Evolutionary conservation across 73 alveolate genomes (phyloP), one percentile per base, ranked within the genome.

Genomic region (Uronychia setigera): DNA sequence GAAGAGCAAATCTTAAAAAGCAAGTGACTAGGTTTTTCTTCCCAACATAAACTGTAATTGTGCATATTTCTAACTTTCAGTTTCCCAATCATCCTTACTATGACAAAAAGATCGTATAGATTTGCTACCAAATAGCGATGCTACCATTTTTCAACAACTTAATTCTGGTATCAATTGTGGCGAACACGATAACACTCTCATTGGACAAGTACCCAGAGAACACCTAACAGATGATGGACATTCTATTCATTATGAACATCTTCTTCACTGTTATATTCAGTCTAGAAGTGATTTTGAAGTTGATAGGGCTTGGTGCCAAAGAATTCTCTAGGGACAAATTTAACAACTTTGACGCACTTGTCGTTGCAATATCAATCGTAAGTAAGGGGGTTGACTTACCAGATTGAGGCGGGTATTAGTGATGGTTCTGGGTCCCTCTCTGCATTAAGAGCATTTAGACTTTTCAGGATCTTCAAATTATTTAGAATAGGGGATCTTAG

Each of bases 331-430:
- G 88, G 59, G 98, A 95, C 67, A 86, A 81, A 57, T 87, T 93
- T 86, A 95, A 95, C 82, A 33, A 80, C 31, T 95, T 95, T 82
- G 98, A 95, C 78, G 77, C 87, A 26, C 5, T 87, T 0, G 78
- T 93, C 5, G 96, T 95, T 25, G 79, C 86, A 30, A 67, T 94
- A 13, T 87, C 95, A 1, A 27, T 92, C 0, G 83, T 46, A 46
- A 46, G 67, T n/a, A 46, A 46, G n/a, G 5, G 67, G 5, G n/a
- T 46, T 46, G 19, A 5, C 19, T 19, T 46, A 46, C 5, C 19
- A 46, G 14, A 78, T 82, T 0, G 96, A 91, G 34, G 32, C 81
- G 31, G 78, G 79, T n/a, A 32, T 94, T n/a, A 19, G 58, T 11
- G 60, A 59, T n/a, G 92, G 78, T 11, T 29, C 78, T 11, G 60